A percentile compares a stretch with the other conserved stretches of the same genome.
Evolutionary conservation across 1,139 yeast genomes (phyloP).

Genomic region (Yamadazyma sp.): DNA sequence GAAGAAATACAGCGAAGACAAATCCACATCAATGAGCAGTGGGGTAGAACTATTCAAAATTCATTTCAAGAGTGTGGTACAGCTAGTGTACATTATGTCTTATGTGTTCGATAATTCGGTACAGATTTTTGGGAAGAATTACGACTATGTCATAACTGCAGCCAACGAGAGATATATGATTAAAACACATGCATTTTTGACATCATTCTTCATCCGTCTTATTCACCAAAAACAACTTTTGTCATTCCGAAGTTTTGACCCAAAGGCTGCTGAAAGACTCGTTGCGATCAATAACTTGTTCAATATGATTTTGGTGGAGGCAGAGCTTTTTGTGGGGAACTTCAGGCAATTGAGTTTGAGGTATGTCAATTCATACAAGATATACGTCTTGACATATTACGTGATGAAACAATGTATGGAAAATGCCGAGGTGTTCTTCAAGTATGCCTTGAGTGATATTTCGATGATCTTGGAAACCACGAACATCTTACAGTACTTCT

Average conservation of each 20-base stretch:
- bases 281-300: constrained; percentile 38
- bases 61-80: constrained; percentile 44
- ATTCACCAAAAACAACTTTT: constrained; percentile 41
- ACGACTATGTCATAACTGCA: constrained; percentile 41
- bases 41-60: constrained; percentile 48
- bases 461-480: constrained; percentile 38
- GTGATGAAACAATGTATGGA: constrained; percentile 46
- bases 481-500: constrained; percentile 42
- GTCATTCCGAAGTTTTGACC: constrained; percentile 26
- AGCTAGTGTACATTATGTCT: constrained; percentile 46
- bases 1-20: constrained; percentile 28
- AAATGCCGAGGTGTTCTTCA: constrained; percentile 41
- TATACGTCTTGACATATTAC: constrained; percentile 44
- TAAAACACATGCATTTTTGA: constrained; percentile 41
- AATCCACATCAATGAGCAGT: constrained; percentile 36
- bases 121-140: constrained; percentile 43
- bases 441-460: constrained; percentile 28
- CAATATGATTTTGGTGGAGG: constrained; percentile 36
- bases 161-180: constrained; percentile 44
- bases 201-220: constrained; percentile 43
- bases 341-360: constrained; percentile 39
- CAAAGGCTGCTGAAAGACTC: constrained; percentile 22
- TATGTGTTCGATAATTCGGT: constrained; percentile 46
- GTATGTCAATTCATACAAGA: constrained; percentile 42
- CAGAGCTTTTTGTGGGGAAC: constrained; percentile 48